phyloP scores from a whole-genome alignment of 805 yeast genomes.

The Spathaspora arborariae region DNA sequence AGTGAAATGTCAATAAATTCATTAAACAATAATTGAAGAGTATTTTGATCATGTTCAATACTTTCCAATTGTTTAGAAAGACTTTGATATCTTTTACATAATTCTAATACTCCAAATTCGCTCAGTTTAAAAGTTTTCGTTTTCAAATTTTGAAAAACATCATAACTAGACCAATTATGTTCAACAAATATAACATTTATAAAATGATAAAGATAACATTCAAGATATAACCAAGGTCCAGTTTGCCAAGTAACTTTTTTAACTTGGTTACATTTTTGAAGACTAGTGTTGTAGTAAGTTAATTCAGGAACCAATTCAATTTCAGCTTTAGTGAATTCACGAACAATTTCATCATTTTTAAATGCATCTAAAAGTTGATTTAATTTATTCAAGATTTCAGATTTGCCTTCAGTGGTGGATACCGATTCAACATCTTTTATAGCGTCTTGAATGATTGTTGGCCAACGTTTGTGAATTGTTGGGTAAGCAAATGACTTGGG shows the following conservation, averaged over 20 bases:
- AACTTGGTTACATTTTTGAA: constrained; percentile 25
- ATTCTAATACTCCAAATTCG: constrained; percentile 71
- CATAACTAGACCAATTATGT: constrained; percentile 46
- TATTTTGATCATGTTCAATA: constrained; percentile 34
- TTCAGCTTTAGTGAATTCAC: constrained; percentile 22
- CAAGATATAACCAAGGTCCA: constrained; percentile 89
- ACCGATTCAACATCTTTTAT: constrained; percentile 54
- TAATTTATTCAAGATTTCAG: constrained; percentile 25
- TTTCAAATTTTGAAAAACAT: constrained; percentile 70
- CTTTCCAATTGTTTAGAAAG: constrained; percentile 24
- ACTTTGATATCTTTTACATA: constrained; percentile 58
- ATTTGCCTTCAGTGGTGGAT: background rate
- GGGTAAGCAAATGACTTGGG: constrained; percentile 74
- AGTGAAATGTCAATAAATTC: constrained; percentile 86
- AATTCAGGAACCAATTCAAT: constrained; percentile 47
- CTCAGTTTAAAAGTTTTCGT: constrained; percentile 73
- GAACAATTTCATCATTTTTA: constrained; percentile 28
- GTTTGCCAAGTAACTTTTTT: constrained; percentile 60
- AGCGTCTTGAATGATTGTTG: constrained; percentile 67
- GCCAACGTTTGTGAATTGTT: constrained; percentile 85
- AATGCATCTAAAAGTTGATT: constrained; percentile 42
- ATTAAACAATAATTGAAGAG: constrained; percentile 56
- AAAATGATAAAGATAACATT: constrained; percentile 77
- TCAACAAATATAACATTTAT: constrained; percentile 44
- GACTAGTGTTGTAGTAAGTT: constrained; percentile 55